phyloP scores from a whole-genome alignment of 768 basidiomycete species.

The Termitomyces bulborhizus region DNA sequence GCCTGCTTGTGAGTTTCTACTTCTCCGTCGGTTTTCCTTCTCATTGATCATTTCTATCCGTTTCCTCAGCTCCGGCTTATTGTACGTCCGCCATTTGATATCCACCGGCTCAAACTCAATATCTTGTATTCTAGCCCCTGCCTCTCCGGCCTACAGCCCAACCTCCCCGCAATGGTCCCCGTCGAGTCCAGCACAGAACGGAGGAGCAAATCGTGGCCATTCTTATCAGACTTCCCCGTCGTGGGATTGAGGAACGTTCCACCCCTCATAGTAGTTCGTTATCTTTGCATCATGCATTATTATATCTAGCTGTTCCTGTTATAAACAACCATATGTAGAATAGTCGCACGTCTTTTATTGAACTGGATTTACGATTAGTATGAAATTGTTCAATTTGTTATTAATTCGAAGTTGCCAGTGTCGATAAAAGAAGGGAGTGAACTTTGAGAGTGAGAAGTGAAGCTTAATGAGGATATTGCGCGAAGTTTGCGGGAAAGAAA shows the following conservation, averaged over 20 bases:
- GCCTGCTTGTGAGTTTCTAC: constrained; percentile 64
- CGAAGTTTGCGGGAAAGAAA: no score
- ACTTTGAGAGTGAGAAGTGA: no score
- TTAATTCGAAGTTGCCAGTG: no score
- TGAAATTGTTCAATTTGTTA: no score
- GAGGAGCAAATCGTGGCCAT: constrained; percentile 32
- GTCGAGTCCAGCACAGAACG: constrained; percentile 66
- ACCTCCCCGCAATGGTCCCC: constrained; percentile 84
- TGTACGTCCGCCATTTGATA: constrained; percentile 40
- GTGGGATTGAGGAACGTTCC: constrained; percentile 34
- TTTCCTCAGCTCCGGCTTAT: constrained; percentile 65
- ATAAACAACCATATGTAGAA: constrained; percentile 22
- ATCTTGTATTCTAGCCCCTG: constrained; percentile 47
- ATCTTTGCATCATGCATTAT: constrained; percentile 20
- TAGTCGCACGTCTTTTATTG: constrained; percentile 19
- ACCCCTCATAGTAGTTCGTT: constrained; percentile 9
- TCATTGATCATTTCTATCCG: background rate
- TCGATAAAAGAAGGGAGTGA: no score
- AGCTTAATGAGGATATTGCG: no score
- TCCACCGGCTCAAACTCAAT: constrained; percentile 12
- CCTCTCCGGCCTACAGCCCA: constrained; percentile 82
- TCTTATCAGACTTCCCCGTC: constrained; percentile 46
- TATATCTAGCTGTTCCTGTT: constrained; percentile 21
- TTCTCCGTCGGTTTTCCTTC: background rate
- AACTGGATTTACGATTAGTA: constrained; percentile 14